These are phyloP conservation scores for Globisporangium camurandrum DNA, from an alignment of 352 stramenopile genomes.

Conservation along the genomic window DNA sequence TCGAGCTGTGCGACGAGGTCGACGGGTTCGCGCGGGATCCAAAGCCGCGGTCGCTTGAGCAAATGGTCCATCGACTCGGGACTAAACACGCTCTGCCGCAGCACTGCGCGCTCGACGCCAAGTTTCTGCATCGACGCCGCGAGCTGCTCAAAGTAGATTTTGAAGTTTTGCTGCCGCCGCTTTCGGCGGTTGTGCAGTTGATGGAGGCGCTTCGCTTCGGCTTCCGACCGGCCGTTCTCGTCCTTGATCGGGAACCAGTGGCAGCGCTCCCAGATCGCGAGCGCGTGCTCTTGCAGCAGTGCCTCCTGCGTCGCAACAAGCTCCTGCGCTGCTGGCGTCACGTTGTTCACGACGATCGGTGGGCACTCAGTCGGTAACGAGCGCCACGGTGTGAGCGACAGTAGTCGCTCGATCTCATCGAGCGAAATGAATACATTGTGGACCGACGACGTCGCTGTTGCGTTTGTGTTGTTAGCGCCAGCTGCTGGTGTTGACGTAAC, in stretches of 20 bases:
- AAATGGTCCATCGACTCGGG: slow-evolving; percentile 19
- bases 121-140: slow-evolving; percentile 14
- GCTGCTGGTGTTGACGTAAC: neutral
- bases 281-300: slow-evolving; percentile 25
- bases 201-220: slow-evolving; percentile 21
- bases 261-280: slow-evolving; percentile 36
- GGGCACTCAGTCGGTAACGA: slow-evolving; percentile 14
- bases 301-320: slow-evolving; percentile 20
- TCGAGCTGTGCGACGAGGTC: slow-evolving; percentile 26
- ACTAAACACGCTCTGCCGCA: slow-evolving; percentile 35
- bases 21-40: slow-evolving; percentile 29
- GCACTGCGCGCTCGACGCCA: slow-evolving; percentile 15
- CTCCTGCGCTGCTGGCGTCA: slow-evolving; percentile 10
- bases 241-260: slow-evolving; percentile 50
- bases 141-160: slow-evolving; percentile 23
- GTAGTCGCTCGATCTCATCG: slow-evolving; percentile 13
- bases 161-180: slow-evolving; percentile 28
- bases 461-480: neutral
- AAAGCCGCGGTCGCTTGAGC: slow-evolving; percentile 28
- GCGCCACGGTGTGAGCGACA: slow-evolving; percentile 9
- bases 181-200: slow-evolving; percentile 32
- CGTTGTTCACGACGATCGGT: slow-evolving; percentile 15
- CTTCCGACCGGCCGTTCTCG: slow-evolving; percentile 22
- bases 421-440: slow-evolving; percentile 18
- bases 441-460: slow-evolving; percentile 1